Evolutionary conservation across 305 asterid genomes (phyloP).

Genomic region (Salvia sclarea): DNA sequence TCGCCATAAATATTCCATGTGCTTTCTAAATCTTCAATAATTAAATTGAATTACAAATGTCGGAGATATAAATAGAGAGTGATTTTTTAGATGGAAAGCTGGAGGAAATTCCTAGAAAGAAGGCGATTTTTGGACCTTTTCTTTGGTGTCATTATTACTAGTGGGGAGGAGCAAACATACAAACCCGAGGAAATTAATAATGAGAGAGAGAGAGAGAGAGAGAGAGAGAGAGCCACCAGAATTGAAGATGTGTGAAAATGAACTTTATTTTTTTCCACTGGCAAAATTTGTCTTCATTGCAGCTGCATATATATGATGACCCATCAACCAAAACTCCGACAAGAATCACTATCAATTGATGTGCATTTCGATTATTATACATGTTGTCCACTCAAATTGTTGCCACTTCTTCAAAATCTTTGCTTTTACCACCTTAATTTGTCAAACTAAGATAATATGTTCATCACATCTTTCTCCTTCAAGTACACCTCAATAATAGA

Average conservation of each 20-base stretch:
- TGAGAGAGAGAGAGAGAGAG: not conserved
- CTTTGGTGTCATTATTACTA: not conserved
- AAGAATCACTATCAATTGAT: conserved; percentile 22
- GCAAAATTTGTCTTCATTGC: conserved; percentile 20
- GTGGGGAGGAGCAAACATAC: not conserved
- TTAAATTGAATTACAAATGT: too few relatives aligned
- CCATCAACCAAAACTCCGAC: conserved; percentile 19
- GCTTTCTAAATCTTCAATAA: conserved; percentile 8
- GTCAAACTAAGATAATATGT: not conserved
- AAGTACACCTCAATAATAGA: not conserved
- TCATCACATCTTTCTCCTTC: not conserved
- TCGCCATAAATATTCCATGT: conserved; percentile 19
- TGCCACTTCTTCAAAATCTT: conserved; percentile 5
- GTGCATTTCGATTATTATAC: not conserved
- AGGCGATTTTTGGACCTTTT: conserved; percentile 1
- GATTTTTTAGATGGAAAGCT: not conserved
- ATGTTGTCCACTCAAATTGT: conserved; percentile 16
- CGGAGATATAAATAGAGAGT: not conserved
- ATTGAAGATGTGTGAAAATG: not conserved
- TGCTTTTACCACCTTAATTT: not conserved
- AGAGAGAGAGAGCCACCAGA: not conserved
- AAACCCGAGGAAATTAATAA: not conserved
- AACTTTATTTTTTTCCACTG: not conserved
- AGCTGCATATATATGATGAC: not conserved
- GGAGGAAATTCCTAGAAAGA: conserved; percentile 3